Percentiles rank a stretch among this genome's conserved stretches.
phyloP scores from a whole-genome alignment of 2,329 filamentous ascomycete genomes.

The Fusarium sp. region DNA sequence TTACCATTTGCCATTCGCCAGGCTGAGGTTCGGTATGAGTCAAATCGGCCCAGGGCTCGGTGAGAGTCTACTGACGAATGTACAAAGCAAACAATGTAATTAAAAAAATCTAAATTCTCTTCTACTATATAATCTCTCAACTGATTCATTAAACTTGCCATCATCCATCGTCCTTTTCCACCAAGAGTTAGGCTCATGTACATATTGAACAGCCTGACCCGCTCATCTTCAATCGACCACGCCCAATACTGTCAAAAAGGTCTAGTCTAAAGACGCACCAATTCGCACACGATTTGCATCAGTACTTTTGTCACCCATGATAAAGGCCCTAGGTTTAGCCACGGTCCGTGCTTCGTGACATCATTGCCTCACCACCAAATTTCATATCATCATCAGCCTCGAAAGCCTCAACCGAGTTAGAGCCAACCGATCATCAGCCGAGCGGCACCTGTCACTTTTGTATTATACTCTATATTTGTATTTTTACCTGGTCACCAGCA shows the following conservation, averaged over 20 bases:
- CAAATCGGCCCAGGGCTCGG: slow-evolving; percentile 24
- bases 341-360: slow-evolving; percentile 43
- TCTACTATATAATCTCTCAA: too few species aligned
- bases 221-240: slow-evolving; percentile 9
- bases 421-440: slow-evolving; percentile 19
- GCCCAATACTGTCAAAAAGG: not conserved
- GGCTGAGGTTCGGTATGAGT: slow-evolving; percentile 39
- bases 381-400: slow-evolving; percentile 38
- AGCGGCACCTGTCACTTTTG: slow-evolving; percentile 20
- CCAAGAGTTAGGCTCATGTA: slow-evolving; percentile 19
- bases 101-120: not conserved
- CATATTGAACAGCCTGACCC: slow-evolving; percentile 9
- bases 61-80: not conserved
- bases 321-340: not conserved
- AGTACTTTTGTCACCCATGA: not conserved
- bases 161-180: not conserved
- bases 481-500: not conserved
- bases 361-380: slow-evolving; percentile 42
- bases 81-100: too few species aligned
- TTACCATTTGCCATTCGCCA: not conserved
- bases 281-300: accelerated
- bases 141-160: not conserved
- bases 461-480: not conserved
- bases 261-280: not conserved
- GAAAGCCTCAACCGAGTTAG: slow-evolving; percentile 12